Conservation (phyloP, 768 basidiomycete genomes). For the Cystobasidium tubakii region DNA sequence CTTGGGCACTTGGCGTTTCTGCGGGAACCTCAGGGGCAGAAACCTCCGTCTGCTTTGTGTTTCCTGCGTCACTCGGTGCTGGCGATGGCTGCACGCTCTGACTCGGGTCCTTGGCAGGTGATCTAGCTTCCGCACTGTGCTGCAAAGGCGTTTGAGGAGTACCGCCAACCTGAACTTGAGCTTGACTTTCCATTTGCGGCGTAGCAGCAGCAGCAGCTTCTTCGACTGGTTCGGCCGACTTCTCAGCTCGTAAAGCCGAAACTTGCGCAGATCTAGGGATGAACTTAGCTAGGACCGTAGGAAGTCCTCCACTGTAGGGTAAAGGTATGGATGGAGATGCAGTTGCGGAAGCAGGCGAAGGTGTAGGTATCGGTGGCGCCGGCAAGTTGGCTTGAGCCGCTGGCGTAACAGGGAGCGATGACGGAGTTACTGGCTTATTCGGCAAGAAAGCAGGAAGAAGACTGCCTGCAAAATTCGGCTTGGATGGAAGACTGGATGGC, state of each 20-base stretch:
- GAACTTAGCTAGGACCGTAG: neutral
- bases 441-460: conserved; percentile 30
- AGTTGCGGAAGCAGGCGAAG: neutral
- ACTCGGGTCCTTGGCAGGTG: neutral
- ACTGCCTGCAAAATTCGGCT: conserved; percentile 16
- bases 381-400: neutral
- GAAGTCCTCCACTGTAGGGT: neutral
- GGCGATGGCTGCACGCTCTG: neutral
- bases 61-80: neutral
- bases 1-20: neutral
- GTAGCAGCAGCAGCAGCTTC: neutral
- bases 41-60: neutral
- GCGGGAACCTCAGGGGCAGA: neutral
- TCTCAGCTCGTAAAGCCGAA: neutral
- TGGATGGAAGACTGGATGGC: neutral
- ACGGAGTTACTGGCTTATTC: neutral
- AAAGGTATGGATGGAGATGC: neutral
- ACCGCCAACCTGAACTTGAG: neutral
- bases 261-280: neutral
- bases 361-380: neutral
- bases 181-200: neutral
- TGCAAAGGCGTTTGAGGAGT: conserved; percentile 5
- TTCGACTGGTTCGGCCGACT: neutral
- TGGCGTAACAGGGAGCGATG: no score
- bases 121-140: neutral